Evolutionary conservation across 225 moss, liverwort and hornwort species (phyloP).

Genomic region (Marchantia paleacea): DNA sequence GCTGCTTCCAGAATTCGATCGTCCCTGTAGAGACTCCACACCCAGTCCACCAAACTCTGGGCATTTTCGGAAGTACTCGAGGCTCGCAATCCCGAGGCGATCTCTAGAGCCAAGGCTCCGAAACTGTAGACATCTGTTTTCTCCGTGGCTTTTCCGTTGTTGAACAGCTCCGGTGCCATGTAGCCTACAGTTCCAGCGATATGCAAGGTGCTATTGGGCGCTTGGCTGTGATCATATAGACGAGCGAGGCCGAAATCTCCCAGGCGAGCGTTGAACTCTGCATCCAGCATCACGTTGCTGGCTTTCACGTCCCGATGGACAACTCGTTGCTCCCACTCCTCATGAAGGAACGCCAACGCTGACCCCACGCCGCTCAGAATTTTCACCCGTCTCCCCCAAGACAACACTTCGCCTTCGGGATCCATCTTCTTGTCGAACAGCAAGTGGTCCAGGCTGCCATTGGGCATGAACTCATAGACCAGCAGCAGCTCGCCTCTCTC

Average conservation of each 20-base stretch:
- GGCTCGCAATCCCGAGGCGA: conserved; percentile 25
- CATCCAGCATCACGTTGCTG: conserved; percentile 39
- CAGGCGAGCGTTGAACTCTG: conserved; percentile 28
- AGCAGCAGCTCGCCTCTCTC: conserved; percentile 22
- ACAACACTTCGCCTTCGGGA: background rate
- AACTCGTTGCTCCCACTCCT: conserved; percentile 31
- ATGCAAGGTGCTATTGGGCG: background rate
- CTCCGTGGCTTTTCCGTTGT: conserved; percentile 29
- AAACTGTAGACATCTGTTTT: conserved; percentile 36
- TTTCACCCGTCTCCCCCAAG: conserved; percentile 24
- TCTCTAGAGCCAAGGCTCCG: conserved; percentile 29
- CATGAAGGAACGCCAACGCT: conserved; percentile 32
- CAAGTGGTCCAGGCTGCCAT: conserved; percentile 29
- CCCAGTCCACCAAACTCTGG: background rate
- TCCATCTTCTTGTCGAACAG: conserved; percentile 3
- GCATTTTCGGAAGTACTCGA: background rate
- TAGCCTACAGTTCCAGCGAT: conserved; percentile 35
- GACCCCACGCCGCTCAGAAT: conserved; percentile 26
- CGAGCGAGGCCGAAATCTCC: conserved; percentile 34
- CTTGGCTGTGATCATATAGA: conserved; percentile 14
- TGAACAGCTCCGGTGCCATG: conserved; percentile 28
- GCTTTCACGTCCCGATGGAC: conserved; percentile 39
- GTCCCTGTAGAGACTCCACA: conserved; percentile 12
- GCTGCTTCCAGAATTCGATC: conserved; percentile 21
- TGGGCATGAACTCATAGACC: conserved; percentile 32